Evolutionary conservation across 2,329 filamentous ascomycete genomes (phyloP), one percentile per base, ranked within the genome.

Genomic region (Claviceps sp.): DNA sequence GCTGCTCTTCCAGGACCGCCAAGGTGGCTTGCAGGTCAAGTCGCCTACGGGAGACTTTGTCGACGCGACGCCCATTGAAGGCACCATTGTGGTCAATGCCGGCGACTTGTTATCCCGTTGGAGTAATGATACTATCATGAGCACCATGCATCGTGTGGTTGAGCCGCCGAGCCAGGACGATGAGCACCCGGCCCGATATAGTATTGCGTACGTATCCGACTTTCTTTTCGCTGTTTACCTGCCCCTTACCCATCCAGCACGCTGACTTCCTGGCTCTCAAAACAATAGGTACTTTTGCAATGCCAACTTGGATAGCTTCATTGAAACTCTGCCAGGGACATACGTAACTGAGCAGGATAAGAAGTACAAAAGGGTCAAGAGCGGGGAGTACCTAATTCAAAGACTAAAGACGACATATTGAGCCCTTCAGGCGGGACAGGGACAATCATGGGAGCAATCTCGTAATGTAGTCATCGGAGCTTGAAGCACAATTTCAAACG

Each of bases 111-210:
- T 96, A 48, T 84, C 87, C 1, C 75, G 89, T 50, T 95, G 89
- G 90, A 88, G 85, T 56, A 96, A 96, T 62, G 88, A 94, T 61
- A 85, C 79, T 4, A 95, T 96, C 69, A 89, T 86, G 70, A 91
- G 86, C 63, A 96, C 90, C 4, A 80, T 89, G 54, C 90, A 96
- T 67, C 81, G 89, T 11, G 90, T 96, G 1, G 86, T 96, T 5
- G 86, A 95, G 69, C 90, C 90, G 2, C 86, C 87, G 1, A 71
- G 73, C 16, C 75, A 74, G 4, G 71, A 70, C 3, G 70, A 68
- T 7, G 75, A 74, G 16, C 84, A 94, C 65, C 88, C 88, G 1
- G 75, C 88, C 0, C 75, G 86, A 40, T 96, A 96, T 63, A 91
- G 85, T 60, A 84, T 96, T 62, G 90, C 89, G 59, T 96, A 59